phyloP scores from a whole-genome alignment of 768 basidiomycete genomes.

The Dioszegia aurantiaca region DNA sequence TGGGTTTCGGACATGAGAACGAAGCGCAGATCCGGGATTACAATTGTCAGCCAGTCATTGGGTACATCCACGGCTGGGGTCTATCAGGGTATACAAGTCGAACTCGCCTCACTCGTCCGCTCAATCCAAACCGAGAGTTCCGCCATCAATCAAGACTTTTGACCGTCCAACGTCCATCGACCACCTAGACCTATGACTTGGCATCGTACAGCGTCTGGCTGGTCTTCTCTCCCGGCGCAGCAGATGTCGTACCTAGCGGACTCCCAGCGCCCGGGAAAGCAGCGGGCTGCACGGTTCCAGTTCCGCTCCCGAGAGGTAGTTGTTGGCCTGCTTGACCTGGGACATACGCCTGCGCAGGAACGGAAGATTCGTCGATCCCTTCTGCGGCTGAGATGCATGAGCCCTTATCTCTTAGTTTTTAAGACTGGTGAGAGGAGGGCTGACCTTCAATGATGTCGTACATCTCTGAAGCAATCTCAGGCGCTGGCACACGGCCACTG shows the following conservation, averaged over 20 bases:
- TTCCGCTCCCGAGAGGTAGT: slow-evolving; percentile 8
- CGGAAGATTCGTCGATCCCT: slow-evolving; percentile 77
- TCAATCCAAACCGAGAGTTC: too few species aligned
- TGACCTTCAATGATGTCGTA: slow-evolving; percentile 88
- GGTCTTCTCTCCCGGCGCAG: slow-evolving; percentile 21
- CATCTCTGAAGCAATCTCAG: slow-evolving; percentile 84
- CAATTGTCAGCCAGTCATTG: too few species aligned
- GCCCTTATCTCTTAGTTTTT: not conserved
- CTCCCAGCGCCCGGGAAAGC: slow-evolving; percentile 19
- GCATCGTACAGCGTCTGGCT: slow-evolving; percentile 44
- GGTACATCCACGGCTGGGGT: too few species aligned
- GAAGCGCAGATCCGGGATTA: too few species aligned
- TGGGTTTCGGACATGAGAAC: too few species aligned
- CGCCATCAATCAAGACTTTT: too few species aligned
- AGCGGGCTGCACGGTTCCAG: slow-evolving; percentile 10
- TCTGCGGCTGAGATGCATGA: slow-evolving; percentile 62
- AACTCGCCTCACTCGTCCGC: too few species aligned
- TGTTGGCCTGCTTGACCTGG: slow-evolving; percentile 55
- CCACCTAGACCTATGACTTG: not conserved
- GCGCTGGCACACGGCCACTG: slow-evolving; percentile 90
- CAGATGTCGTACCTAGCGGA: slow-evolving; percentile 8
- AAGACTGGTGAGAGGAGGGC: not conserved
- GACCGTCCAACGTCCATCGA: not conserved
- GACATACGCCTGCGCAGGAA: slow-evolving; percentile 76
- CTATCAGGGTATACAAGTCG: too few species aligned